Evolutionary conservation across 805 yeast species (phyloP).

Genomic region (Barnettozyma pratensis): DNA sequence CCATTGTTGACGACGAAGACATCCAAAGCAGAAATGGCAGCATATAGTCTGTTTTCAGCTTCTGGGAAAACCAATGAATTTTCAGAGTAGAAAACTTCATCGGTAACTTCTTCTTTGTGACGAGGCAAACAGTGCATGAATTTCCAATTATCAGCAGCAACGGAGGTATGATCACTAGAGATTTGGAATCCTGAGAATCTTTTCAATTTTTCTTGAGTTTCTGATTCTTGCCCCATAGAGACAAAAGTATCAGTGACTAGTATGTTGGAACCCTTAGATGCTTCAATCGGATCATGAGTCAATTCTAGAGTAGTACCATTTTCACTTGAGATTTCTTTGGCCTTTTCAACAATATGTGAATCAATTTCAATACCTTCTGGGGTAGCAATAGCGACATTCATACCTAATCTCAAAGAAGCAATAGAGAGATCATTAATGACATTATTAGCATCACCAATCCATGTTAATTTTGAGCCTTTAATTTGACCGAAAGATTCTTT

Average conservation of each 20-base stretch:
- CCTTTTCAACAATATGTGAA: constrained; percentile 45
- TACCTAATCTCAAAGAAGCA: constrained; percentile 82
- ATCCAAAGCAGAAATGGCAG: constrained; percentile 92
- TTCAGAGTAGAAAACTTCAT: constrained; percentile 83
- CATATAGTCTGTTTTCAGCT: constrained; percentile 94
- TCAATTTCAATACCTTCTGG: constrained; percentile 72
- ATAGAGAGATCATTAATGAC: constrained; percentile 90
- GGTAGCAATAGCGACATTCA: constrained; percentile 76
- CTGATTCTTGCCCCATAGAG: constrained; percentile 95
- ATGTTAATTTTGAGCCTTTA: constrained; percentile 68
- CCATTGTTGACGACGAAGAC: constrained; percentile 87
- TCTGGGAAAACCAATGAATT: constrained; percentile 87
- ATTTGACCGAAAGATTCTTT: constrained; percentile 64
- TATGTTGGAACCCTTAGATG: constrained; percentile 70
- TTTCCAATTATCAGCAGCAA: constrained; percentile 69
- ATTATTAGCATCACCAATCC: constrained; percentile 97
- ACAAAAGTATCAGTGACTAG: constrained; percentile 96
- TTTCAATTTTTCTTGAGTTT: constrained; percentile 61
- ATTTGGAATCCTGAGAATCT: constrained; percentile 89
- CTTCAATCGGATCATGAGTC: constrained; percentile 69
- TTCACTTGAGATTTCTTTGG: constrained; percentile 45
- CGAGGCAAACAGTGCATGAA: constrained; percentile 99
- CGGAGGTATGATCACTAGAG: constrained; percentile 52
- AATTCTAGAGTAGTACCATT: constrained; percentile 50
- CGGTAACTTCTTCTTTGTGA: constrained; percentile 90